Percentiles rank a stretch among this genome's conserved stretches.
Conservation (phyloP, 1,284 basidiomycete species). For the Leucoagaricus sp. region DNA sequence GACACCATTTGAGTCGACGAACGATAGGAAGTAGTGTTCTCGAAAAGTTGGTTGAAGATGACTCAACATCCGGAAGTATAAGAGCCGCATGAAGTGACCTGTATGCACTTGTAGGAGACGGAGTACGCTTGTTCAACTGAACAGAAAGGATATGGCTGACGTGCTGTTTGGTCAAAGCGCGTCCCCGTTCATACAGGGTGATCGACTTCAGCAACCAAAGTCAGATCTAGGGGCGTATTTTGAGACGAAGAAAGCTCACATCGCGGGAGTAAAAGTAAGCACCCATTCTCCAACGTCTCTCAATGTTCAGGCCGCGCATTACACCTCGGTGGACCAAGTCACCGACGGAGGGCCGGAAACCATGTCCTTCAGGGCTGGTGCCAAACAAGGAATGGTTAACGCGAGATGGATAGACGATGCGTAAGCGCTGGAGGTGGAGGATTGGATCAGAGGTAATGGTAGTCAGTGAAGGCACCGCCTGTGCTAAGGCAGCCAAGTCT, state of each 20-base stretch:
- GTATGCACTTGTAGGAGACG: conserved; percentile 35
- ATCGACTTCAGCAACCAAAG: conserved; percentile 45
- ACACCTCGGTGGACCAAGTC: conserved; percentile 70
- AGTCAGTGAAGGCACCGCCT: conserved; percentile 46
- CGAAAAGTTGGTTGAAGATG: conserved; percentile 46
- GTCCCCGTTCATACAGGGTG: conserved; percentile 56
- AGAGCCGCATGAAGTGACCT: conserved; percentile 36
- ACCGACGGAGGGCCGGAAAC: conserved; percentile 60
- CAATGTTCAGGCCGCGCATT: conserved; percentile 64
- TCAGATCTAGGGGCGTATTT: neutral
- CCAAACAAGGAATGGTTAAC: conserved; percentile 65
- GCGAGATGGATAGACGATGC: conserved; percentile 64
- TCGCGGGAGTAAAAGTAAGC: conserved; percentile 61
- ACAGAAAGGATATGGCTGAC: conserved; percentile 48
- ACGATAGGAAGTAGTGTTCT: conserved; percentile 57
- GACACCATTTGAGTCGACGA: conserved; percentile 57
- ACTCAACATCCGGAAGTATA: conserved; percentile 55
- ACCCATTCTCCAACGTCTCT: conserved; percentile 63
- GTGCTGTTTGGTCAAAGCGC: conserved; percentile 48
- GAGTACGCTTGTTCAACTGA: conserved; percentile 39
- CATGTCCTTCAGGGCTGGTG: conserved; percentile 49
- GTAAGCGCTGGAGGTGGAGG: conserved; percentile 59
- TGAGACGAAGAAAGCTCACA: conserved; percentile 39
- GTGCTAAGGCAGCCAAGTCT: conserved; percentile 56
- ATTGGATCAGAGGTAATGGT: conserved; percentile 58